Evolutionary conservation across 176 grass and related monocot species (phyloP), one percentile per base, ranked within the genome.

Genomic region (Eleusine coracana): DNA sequence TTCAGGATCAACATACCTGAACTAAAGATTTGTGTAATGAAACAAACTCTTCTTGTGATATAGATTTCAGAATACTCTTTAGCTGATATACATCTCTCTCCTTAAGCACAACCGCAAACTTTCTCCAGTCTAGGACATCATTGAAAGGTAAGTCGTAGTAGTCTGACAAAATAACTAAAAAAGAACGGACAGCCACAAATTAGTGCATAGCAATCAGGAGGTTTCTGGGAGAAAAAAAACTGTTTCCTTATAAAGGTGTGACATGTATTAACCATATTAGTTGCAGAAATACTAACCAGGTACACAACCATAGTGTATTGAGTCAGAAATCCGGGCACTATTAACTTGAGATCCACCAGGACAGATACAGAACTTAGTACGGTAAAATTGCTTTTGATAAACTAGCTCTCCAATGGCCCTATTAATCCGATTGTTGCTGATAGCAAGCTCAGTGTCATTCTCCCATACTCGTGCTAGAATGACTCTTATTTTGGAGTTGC

Each of bases 301-400:
- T 44, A 99, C 87, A 81, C 93, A 99, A 42, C 93, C 96, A 78
- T 99, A 99, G 78, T 99, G 93, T 87, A 99, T 99, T 60, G 93
- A 95, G 67, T 96, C 96, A 78, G 91, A 81, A 85, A 99, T 88
- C 20, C 93, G 92, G 11, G 96, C 96, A 88, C 96, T 99, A 27
- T 99, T 99, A 77, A 99, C 96, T 93, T 99, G 96, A 77, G 93
- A 99, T 2, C 96, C 96, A 85, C 93, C 96, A 86, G 96, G 96
- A 85, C 96, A 99, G 48, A 96, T 99, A 78, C 96, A 99, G 29
- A 99, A 99, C 64, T 99, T 99, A 48, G 93, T 99, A 54, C 65
- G 90, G 82, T 99, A 99, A 76, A 99, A 99, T 41, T 76, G 85
- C 73, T 87, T 99, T 72, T 99, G 96, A 87, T 99, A 99, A 82